Percentiles rank a stretch among this genome's conserved stretches.
Conservation (phyloP, 768 basidiomycete genomes). For the Collybia sordida region DNA sequence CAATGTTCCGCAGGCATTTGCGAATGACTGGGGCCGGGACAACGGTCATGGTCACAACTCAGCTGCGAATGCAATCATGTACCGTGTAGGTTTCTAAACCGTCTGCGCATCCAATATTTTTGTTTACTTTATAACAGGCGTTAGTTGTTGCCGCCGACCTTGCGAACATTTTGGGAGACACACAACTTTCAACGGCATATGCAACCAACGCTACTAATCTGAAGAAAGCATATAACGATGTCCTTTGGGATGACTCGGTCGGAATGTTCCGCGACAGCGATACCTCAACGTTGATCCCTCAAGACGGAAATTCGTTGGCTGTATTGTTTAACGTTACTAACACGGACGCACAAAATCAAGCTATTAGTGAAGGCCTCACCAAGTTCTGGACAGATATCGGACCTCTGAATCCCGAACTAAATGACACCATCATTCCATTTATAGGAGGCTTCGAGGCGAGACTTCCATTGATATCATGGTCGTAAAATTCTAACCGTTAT, state of each 20-base stretch:
- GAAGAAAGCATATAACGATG: slow-evolving; percentile 38
- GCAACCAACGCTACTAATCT: slow-evolving; percentile 33
- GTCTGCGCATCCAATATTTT: not conserved
- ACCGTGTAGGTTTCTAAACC: slow-evolving; percentile 25
- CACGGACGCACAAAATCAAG: slow-evolving; percentile 32
- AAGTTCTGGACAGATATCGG: slow-evolving; percentile 50
- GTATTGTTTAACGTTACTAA: slow-evolving; percentile 46
- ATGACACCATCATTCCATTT: slow-evolving; percentile 52
- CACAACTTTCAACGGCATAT: slow-evolving; percentile 22
- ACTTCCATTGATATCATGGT: not conserved
- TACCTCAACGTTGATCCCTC: slow-evolving; percentile 38
- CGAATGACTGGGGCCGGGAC: slow-evolving; percentile 49
- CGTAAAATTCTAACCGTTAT: not conserved
- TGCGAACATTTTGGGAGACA: slow-evolving; percentile 26
- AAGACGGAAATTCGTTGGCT: slow-evolving; percentile 51
- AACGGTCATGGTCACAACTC: slow-evolving; percentile 46
- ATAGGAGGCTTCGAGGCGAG: slow-evolving; percentile 48
- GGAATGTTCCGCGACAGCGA: slow-evolving; percentile 51
- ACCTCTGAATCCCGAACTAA: slow-evolving; percentile 46
- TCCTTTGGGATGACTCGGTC: slow-evolving; percentile 40
- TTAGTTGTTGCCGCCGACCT: slow-evolving; percentile 35
- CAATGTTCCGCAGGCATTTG: slow-evolving; percentile 36
- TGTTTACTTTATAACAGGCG: slow-evolving; percentile 16
- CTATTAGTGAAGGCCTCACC: slow-evolving; percentile 42
- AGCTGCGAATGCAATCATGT: slow-evolving; percentile 47